These are phyloP conservation scores for Pseudevernia furfuracea DNA, from an alignment of 495 filamentous ascomycete genomes.

Conservation along the genomic window DNA sequence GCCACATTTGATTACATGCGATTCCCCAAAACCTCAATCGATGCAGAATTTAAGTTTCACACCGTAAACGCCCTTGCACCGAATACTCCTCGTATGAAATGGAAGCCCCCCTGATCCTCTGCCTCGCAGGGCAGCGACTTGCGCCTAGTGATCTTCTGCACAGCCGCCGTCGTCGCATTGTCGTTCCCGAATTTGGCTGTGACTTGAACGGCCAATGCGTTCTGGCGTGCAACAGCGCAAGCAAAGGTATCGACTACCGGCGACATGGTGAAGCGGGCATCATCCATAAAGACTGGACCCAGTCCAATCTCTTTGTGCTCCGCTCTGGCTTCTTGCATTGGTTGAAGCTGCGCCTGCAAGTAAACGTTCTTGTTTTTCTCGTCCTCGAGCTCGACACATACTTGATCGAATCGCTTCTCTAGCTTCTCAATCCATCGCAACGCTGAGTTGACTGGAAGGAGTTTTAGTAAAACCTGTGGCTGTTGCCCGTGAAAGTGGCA, in stretches of 20 bases:
- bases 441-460: neutral
- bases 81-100: neutral
- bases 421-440: neutral
- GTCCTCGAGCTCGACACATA: neutral
- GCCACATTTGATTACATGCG: neutral
- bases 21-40: neutral
- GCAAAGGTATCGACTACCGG: neutral
- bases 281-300: neutral
- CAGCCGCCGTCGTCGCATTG: neutral
- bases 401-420: neutral
- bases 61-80: neutral
- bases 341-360: neutral
- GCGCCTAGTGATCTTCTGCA: neutral
- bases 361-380: neutral
- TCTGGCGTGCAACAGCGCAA: slow-evolving; percentile 6
- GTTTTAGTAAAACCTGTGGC: neutral
- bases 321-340: neutral
- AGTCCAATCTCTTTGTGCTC: neutral
- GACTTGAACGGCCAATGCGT: neutral
- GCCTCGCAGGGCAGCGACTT: neutral
- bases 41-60: neutral
- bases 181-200: neutral
- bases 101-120: neutral
- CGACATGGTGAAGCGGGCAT: neutral
- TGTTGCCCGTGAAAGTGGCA: neutral